A percentile compares a stretch with the other conserved stretches of the same genome.
Evolutionary conservation across 805 yeast genomes (phyloP).

Genomic region (Kodamaea hsintzibuensis): DNA sequence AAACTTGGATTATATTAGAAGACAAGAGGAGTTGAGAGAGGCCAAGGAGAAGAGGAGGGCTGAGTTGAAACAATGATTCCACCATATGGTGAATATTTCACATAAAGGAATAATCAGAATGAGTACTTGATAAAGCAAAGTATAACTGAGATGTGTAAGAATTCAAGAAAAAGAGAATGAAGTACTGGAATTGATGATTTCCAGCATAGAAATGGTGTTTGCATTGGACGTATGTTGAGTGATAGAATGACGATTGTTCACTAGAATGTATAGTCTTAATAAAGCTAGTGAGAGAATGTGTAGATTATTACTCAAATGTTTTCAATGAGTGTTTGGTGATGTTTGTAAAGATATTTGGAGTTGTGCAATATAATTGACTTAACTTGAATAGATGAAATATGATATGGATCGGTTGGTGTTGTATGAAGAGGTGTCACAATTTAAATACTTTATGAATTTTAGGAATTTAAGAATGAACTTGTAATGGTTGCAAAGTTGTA

Average conservation of each 20-base stretch:
- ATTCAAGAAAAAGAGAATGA: background rate
- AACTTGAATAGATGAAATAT: no score
- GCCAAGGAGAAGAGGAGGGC: constrained; percentile 45
- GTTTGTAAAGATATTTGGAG: no score
- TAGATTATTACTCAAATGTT: background rate
- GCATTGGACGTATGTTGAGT: background rate
- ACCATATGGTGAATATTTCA: background rate
- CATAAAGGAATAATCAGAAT: background rate
- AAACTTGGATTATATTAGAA: constrained; percentile 75
- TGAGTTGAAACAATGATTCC: constrained; percentile 13
- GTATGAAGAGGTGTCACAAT: no score
- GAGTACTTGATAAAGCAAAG: background rate
- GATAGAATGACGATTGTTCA: background rate
- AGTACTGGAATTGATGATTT: background rate
- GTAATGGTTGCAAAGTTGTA: no score
- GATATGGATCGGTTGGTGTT: no score
- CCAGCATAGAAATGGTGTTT: background rate
- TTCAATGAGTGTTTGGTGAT: no score
- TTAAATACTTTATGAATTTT: no score
- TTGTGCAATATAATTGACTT: no score
- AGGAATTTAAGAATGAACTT: no score
- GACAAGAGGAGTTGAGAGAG: constrained; percentile 69
- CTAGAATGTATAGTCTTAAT: background rate
- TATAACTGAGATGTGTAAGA: background rate
- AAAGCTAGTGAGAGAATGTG: background rate